phyloP scores from a whole-genome alignment of 768 basidiomycete genomes.

The Kwoniella dejecticola region DNA sequence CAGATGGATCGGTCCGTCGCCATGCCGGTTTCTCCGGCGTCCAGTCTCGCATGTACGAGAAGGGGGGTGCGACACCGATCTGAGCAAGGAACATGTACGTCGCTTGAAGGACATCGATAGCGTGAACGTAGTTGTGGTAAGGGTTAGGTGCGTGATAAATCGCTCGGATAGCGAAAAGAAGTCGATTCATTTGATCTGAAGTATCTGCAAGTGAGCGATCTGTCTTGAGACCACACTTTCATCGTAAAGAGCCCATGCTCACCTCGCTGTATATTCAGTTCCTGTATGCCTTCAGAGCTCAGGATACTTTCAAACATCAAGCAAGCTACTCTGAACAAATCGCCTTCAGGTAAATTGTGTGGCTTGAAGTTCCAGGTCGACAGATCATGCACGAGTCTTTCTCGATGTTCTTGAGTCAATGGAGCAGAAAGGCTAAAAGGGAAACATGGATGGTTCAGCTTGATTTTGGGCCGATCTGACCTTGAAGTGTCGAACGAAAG shows the following conservation, averaged over 20 bases:
- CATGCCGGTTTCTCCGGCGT: constrained; percentile 54
- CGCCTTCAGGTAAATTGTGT: constrained; percentile 75
- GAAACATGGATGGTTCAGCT: neutral
- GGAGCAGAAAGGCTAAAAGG: constrained; percentile 56
- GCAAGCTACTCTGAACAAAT: constrained; percentile 76
- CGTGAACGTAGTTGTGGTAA: constrained; percentile 98
- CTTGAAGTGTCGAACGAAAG: neutral
- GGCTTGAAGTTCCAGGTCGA: constrained; percentile 91
- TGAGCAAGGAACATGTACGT: constrained; percentile 78
- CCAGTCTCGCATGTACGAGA: constrained; percentile 64
- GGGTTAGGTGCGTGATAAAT: constrained; percentile 88
- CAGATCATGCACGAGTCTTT: constrained; percentile 67
- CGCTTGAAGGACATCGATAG: constrained; percentile 92
- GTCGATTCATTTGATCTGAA: constrained; percentile 71
- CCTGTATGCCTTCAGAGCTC: constrained; percentile 67
- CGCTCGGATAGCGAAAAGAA: constrained; percentile 83
- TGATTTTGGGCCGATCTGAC: no score
- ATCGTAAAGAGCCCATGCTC: constrained; percentile 18
- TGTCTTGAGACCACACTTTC: neutral
- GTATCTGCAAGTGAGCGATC: constrained; percentile 54
- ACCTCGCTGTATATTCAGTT: constrained; percentile 54
- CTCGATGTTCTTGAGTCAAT: constrained; percentile 59
- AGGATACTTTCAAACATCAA: constrained; percentile 85
- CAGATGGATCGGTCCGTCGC: constrained; percentile 33
- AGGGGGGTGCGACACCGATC: constrained; percentile 78